Conservation (phyloP, 371 early-diverging fungal species). For the Mucor sp. region DNA sequence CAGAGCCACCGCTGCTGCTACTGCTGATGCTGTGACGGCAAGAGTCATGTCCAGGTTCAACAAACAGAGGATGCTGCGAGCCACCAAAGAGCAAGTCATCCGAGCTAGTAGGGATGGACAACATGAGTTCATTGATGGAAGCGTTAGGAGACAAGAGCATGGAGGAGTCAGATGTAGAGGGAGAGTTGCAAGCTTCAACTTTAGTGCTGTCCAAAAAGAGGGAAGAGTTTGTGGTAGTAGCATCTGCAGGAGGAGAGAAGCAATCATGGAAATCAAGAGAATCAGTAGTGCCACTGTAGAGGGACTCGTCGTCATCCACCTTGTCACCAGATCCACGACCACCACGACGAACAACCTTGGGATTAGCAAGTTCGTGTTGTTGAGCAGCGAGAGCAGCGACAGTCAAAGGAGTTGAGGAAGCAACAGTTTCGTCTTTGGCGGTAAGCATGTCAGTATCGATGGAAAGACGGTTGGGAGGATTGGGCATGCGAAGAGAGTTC, state of each 20-base stretch:
- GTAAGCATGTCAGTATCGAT: conserved; percentile 10
- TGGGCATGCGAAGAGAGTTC: conserved; percentile 34
- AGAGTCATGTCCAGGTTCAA: neutral
- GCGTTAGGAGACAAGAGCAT: conserved; percentile 8
- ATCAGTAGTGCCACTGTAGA: conserved; percentile 45
- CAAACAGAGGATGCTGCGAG: conserved; percentile 3
- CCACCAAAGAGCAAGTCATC: conserved; percentile 6
- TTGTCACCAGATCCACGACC: neutral
- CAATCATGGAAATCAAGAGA: conserved; percentile 50
- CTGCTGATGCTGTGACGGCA: conserved; percentile 23
- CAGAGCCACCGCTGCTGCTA: conserved; percentile 16
- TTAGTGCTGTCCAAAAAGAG: neutral
- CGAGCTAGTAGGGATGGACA: conserved; percentile 12
- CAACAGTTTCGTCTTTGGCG: neutral
- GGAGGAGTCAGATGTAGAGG: conserved; percentile 7
- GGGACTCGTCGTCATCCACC: conserved; percentile 26
- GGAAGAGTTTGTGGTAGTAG: conserved; percentile 21
- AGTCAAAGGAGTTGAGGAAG: conserved; percentile 13
- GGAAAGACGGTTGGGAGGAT: conserved; percentile 24
- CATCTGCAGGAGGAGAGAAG: conserved; percentile 37
- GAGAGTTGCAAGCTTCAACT: conserved; percentile 3
- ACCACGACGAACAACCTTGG: conserved; percentile 2
- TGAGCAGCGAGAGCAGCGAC: conserved; percentile 20
- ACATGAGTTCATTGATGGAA: conserved; percentile 16
- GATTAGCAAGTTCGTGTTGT: neutral